Evolutionary conservation across 2,329 filamentous ascomycete species (phyloP).

Genomic region (Corniculantispora saksenae): DNA sequence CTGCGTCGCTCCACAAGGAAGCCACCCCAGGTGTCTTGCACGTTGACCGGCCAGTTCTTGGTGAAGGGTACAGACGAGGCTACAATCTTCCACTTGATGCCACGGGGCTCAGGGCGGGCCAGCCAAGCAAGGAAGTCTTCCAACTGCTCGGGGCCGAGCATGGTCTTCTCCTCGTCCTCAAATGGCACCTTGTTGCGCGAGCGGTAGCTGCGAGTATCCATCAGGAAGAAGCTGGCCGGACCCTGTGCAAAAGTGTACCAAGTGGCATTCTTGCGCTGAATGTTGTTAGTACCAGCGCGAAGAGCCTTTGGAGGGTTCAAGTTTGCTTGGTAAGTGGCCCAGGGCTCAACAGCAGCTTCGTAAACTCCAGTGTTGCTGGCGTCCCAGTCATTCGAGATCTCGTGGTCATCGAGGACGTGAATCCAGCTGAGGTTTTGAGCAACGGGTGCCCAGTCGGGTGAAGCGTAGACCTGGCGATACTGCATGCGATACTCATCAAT

Average conservation of each 20-base stretch:
- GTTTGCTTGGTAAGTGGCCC: constrained; percentile 79
- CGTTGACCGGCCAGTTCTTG: constrained; percentile 93
- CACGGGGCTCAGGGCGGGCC: constrained; percentile 66
- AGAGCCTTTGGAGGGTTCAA: constrained; percentile 76
- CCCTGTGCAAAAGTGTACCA: constrained; percentile 91
- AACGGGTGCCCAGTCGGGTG: constrained; percentile 82
- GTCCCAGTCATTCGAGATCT: constrained; percentile 93
- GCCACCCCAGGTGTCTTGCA: constrained; percentile 89
- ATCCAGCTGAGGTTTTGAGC: constrained; percentile 90
- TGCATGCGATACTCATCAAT: constrained; percentile 81
- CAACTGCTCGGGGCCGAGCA: constrained; percentile 81
- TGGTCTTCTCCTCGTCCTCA: constrained; percentile 71
- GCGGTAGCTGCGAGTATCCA: constrained; percentile 88
- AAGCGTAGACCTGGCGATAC: constrained; percentile 94
- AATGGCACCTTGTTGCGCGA: constrained; percentile 64
- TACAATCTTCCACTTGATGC: constrained; percentile 91
- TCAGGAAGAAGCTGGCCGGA: constrained; percentile 89
- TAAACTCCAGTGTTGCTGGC: constrained; percentile 80
- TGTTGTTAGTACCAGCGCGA: constrained; percentile 43
- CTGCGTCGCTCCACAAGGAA: constrained; percentile 78
- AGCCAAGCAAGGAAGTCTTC: constrained; percentile 79
- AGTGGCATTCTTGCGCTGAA: constrained; percentile 58
- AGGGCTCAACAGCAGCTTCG: constrained; percentile 77
- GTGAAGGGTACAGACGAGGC: constrained; percentile 92
- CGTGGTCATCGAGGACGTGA: constrained; percentile 94